These are phyloP conservation scores for Scytalidium lignicola DNA, from an alignment of 2,329 filamentous ascomycete species.

Conservation along the genomic window DNA sequence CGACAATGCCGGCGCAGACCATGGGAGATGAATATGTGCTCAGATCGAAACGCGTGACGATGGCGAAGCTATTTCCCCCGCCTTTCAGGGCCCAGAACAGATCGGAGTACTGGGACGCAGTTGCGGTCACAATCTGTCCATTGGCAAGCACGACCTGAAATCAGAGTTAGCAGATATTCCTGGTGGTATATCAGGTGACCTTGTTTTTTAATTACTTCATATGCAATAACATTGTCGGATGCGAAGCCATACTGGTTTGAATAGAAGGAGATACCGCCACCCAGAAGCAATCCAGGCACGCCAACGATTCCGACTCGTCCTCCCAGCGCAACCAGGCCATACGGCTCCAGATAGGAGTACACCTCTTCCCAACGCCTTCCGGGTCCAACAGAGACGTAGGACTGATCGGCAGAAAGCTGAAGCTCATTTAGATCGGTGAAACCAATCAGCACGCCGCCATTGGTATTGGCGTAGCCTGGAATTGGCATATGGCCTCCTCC, in stretches of 20 bases:
- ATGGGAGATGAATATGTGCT: constrained; percentile 19
- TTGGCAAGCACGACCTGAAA: constrained; percentile 10
- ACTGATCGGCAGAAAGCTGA: constrained; percentile 5
- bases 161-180: neutral
- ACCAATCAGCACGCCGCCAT: constrained; percentile 10
- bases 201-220: constrained; percentile 8
- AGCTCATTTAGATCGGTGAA: constrained; percentile 8
- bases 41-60: constrained; percentile 35
- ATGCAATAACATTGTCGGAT: constrained; percentile 10
- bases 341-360: constrained; percentile 7
- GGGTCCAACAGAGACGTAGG: constrained; percentile 8
- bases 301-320: constrained; percentile 11
- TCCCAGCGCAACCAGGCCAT: constrained; percentile 9
- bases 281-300: constrained; percentile 13
- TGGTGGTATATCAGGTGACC: neutral
- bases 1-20: constrained; percentile 6
- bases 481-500: constrained; percentile 14
- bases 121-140: constrained; percentile 23
- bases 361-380: constrained; percentile 11
- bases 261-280: constrained; percentile 15
- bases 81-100: constrained; percentile 33
- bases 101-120: constrained; percentile 18
- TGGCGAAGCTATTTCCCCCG: constrained; percentile 29
- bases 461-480: constrained; percentile 5
- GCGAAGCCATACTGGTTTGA: constrained; percentile 13